Conservation (phyloP, 495 filamentous ascomycete genomes). For the Chaetomium tenue region DNA sequence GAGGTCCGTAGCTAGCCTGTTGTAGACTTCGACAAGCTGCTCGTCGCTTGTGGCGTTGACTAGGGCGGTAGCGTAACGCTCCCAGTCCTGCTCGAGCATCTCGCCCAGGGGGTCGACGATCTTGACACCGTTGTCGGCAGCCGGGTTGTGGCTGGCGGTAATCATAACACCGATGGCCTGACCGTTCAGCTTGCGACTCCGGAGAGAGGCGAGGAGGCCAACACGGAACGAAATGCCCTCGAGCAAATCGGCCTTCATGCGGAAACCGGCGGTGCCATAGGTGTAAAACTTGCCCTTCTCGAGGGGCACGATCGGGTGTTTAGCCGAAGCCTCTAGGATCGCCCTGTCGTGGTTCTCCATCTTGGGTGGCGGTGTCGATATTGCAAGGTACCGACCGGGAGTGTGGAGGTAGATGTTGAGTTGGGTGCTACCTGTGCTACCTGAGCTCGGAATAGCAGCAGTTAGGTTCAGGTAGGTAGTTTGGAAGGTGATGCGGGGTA, state of each 20-base stretch:
- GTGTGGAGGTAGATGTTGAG: background rate
- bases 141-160: slow-evolving; percentile 96
- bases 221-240: slow-evolving; percentile 90
- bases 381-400: background rate
- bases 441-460: too few species aligned
- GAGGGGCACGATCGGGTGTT: slow-evolving; percentile 66
- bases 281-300: slow-evolving; percentile 63
- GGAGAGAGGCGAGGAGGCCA: slow-evolving; percentile 83
- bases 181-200: slow-evolving; percentile 81
- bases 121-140: slow-evolving; percentile 97
- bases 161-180: slow-evolving; percentile 98
- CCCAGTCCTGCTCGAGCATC: slow-evolving; percentile 95
- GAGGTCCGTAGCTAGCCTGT: slow-evolving; percentile 65
- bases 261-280: slow-evolving; percentile 90
- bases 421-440: too few species aligned
- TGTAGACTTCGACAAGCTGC: slow-evolving; percentile 70
- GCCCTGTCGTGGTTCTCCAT: slow-evolving; percentile 34
- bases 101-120: slow-evolving; percentile 97
- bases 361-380: slow-evolving; percentile 5
- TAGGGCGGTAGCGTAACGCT: slow-evolving; percentile 77
- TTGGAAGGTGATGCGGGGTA: slow-evolving; percentile 14
- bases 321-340: slow-evolving; percentile 60
- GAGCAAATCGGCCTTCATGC: slow-evolving; percentile 63
- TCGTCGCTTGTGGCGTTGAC: slow-evolving; percentile 78
- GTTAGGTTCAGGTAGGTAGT: too few species aligned